Base-by-base conservation (phyloP, 2,329 filamentous ascomycete species). In the Escovopsis weberi region DNA sequence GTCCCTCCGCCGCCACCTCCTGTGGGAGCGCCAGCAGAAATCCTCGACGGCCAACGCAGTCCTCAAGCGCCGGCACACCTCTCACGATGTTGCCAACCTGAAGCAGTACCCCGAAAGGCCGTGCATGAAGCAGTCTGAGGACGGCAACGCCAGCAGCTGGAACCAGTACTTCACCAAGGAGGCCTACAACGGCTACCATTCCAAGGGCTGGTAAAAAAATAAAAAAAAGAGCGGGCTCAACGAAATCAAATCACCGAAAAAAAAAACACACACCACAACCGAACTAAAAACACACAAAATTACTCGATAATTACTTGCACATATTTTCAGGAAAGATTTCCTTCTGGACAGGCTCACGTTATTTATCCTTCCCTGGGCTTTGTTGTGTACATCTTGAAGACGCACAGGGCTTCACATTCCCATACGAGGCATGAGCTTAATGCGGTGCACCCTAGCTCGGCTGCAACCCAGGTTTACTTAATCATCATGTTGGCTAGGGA, bases 21-120 rank as follows among this genome's bases (percentile, higher is more conserved):
- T 96, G 12, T 94, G 86, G 84, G 91, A 98, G 61, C 82, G 91
- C 41, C 86, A 94, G 57, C 89, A 96, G 58, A 94, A 91, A 72
- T 86, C 85, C 45, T 82, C 84, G 32, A 89, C 86, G 7, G 85
- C 81, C 54, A 88, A 89, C 49, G 86, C 88, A 1, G 85, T 89
- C 43, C 72, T 94, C 45, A 93, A 94, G 69, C 78, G 89, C 48
- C 74, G 86, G 46, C 87, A 95, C 59, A 94, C 88, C 7, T 85
- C 89, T 2, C 84, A 89, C 50, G 88, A 95, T 57, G 79, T 95
- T 48, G 83, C 85, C 47, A 93, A 93, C 60, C 71, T 96, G 37
- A 83, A 82, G 64, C 78, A 91, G 59, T 85, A 82, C 55, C 84
- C 85, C 5, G 80, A 84, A 51, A 73, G 71, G 55, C 63, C 69